These are phyloP conservation scores for Geosmithia putterillii DNA, from an alignment of 2,329 filamentous ascomycete genomes.

Conservation along the genomic window DNA sequence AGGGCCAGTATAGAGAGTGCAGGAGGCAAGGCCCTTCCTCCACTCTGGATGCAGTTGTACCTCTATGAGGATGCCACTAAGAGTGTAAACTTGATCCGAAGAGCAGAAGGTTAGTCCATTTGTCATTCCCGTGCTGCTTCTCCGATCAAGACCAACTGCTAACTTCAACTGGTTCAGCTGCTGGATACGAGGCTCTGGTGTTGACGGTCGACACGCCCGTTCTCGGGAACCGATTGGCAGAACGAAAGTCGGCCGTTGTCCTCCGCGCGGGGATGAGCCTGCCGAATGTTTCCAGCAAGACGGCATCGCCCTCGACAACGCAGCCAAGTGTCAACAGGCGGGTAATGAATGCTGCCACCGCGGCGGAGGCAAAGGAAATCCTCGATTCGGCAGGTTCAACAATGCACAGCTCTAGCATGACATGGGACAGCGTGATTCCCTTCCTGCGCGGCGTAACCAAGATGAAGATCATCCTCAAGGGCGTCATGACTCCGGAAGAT, in stretches of 20 bases:
- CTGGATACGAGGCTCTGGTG: conserved; percentile 14
- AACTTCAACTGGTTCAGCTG: conserved; percentile 2
- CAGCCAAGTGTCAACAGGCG: conserved; percentile 4
- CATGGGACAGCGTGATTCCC: conserved; percentile 9
- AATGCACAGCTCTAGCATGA: conserved; percentile 8
- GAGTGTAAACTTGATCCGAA: conserved; percentile 10
- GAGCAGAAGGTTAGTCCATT: conserved; percentile 8
- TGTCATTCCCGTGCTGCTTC: not conserved
- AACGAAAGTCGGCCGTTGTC: conserved; percentile 11
- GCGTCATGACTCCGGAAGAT: conserved; percentile 17
- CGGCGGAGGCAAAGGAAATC: conserved; percentile 7
- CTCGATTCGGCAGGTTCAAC: conserved; percentile 4
- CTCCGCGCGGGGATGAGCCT: conserved; percentile 9
- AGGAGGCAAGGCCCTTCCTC: conserved; percentile 11
- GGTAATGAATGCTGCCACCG: conserved; percentile 9
- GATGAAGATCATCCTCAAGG: conserved; percentile 15
- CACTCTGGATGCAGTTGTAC: conserved; percentile 16
- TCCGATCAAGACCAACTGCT: not conserved
- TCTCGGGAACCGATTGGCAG: conserved; percentile 15
- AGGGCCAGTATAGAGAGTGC: not conserved
- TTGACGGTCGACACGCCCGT: conserved; percentile 16
- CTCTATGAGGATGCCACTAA: conserved; percentile 6
- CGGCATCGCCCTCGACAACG: conserved; percentile 3
- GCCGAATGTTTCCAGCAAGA: conserved; percentile 7
- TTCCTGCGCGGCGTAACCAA: conserved; percentile 10